phyloP scores from a whole-genome alignment of 164 flowering plant genomes.

The Stephania yunnanensis region DNA sequence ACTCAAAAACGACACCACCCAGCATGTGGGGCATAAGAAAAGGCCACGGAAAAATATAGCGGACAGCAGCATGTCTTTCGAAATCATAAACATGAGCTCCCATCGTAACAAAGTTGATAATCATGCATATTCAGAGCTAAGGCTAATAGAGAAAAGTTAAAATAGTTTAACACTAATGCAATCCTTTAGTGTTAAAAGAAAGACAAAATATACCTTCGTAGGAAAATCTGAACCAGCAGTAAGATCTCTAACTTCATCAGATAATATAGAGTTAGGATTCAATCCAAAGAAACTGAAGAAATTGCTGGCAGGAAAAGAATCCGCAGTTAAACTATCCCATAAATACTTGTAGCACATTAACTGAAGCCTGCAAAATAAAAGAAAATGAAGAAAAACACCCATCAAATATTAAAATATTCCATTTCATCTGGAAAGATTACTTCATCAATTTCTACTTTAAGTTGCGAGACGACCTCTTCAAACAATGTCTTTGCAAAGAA shows the following conservation, averaged over 20 bases:
- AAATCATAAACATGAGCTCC: background rate
- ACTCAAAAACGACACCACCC: background rate
- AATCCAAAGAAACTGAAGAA: conserved; percentile 58
- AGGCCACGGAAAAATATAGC: background rate
- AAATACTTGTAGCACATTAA: conserved; percentile 83
- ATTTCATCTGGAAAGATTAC: too few species aligned
- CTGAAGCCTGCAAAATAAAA: conserved; percentile 60
- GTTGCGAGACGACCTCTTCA: too few species aligned
- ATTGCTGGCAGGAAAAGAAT: conserved; percentile 38
- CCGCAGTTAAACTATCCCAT: conserved; percentile 62
- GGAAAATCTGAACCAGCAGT: conserved; percentile 43
- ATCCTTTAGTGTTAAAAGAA: background rate
- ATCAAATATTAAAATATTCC: background rate
- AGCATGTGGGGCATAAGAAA: background rate
- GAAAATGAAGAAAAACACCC: background rate
- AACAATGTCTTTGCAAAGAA: too few species aligned
- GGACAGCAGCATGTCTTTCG: background rate
- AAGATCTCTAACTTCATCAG: conserved; percentile 48
- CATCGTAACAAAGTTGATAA: background rate
- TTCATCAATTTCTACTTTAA: too few species aligned
- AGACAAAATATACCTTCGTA: conserved; percentile 39
- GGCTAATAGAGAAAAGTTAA: background rate
- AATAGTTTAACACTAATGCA: background rate
- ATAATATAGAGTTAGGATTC: conserved; percentile 44
- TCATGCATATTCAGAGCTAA: background rate